These are phyloP conservation scores for Boletus rubropictus DNA, from an alignment of 768 basidiomycete species.

Conservation along the genomic window DNA sequence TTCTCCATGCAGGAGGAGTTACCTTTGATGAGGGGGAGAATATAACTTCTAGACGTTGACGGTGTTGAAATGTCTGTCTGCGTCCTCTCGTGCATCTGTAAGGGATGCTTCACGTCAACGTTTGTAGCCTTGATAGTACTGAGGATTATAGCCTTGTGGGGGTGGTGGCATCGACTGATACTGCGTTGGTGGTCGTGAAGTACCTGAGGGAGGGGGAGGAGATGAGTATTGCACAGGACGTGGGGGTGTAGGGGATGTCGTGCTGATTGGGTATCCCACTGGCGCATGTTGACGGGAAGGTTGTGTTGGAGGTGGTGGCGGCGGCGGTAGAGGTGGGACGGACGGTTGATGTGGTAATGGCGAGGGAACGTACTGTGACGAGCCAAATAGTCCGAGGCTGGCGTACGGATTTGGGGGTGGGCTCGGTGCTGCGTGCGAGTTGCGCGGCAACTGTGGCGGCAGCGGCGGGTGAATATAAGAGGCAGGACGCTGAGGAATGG, in stretches of 20 bases:
- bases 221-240: conserved; percentile 24
- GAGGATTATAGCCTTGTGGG: conserved; percentile 26
- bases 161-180: conserved; percentile 29
- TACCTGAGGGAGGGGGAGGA: conserved; percentile 13
- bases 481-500: conserved; percentile 20
- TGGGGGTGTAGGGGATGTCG: conserved; percentile 27
- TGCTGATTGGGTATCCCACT: conserved; percentile 10
- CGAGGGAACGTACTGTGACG: conserved; percentile 8
- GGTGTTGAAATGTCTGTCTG: neutral
- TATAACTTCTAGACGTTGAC: neutral
- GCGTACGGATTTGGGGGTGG: conserved; percentile 35
- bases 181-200: conserved; percentile 19
- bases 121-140: conserved; percentile 30
- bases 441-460: conserved; percentile 23
- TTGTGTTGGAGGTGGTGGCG: conserved; percentile 14
- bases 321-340: conserved; percentile 20
- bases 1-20: neutral
- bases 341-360: conserved; percentile 5
- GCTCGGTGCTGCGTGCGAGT: conserved; percentile 18
- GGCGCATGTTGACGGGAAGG: conserved; percentile 17
- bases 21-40: neutral
- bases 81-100: neutral
- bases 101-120: conserved; percentile 9
- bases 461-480: conserved; percentile 21
- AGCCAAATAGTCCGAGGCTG: conserved; percentile 25